Conservation (phyloP, 306 rosid genomes). For the Cucurbita argyrosperma region DNA sequence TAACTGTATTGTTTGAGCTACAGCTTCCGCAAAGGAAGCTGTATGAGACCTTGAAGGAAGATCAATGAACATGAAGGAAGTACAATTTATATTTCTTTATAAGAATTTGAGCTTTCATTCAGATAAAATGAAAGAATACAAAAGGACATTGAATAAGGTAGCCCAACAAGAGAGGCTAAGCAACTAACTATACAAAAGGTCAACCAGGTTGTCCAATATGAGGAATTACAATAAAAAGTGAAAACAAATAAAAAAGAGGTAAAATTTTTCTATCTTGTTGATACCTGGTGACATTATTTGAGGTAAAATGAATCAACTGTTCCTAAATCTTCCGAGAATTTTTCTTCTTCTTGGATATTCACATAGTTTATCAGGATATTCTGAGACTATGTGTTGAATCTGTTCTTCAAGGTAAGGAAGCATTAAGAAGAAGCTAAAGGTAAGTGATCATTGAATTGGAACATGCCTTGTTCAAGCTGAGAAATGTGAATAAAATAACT, state of each 20-base stretch:
- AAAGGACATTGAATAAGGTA: no score
- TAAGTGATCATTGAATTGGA: conserved; percentile 65
- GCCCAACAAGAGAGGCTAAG: no score
- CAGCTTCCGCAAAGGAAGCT: conserved; percentile 59
- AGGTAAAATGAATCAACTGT: conserved; percentile 23
- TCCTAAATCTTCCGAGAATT: conserved; percentile 83
- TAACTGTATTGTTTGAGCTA: conserved; percentile 54
- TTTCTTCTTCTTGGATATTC: conserved; percentile 37
- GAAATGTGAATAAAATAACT: conserved; percentile 41
- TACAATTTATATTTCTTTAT: no score
- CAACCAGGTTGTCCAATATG: no score
- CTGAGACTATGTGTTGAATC: conserved; percentile 93
- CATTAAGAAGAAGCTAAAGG: conserved; percentile 45
- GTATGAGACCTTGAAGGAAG: conserved; percentile 64
- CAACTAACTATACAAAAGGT: no score
- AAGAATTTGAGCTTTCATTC: no score
- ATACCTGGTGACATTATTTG: conserved; percentile 87
- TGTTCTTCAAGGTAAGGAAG: conserved; percentile 61
- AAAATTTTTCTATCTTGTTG: conserved; percentile 73
- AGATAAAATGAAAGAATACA: no score
- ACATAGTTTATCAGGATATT: conserved; percentile 56
- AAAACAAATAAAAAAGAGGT: conserved; percentile 48
- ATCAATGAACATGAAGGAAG: conserved; percentile 43
- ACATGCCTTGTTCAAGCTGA: conserved; percentile 50
- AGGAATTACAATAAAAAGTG: conserved; percentile 61